phyloP scores from a whole-genome alignment of 164 flowering plant species.

The Amborella trichopoda region DNA sequence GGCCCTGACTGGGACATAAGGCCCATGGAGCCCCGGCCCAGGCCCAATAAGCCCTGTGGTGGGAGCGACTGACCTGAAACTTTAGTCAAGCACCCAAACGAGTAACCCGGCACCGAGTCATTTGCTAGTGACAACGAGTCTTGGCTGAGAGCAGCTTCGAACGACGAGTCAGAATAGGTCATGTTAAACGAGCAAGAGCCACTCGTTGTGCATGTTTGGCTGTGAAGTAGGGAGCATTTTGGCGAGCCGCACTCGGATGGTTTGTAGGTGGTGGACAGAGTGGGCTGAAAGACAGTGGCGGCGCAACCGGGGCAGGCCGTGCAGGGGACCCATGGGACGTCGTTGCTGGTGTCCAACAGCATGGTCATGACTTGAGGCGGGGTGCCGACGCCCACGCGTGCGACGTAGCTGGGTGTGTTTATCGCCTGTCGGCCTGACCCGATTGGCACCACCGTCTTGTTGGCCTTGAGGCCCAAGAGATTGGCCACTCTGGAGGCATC shows the following conservation, averaged over 20 bases:
- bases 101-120: slow-evolving; percentile 45
- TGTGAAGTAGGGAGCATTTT: slow-evolving; percentile 60
- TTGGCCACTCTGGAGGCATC: slow-evolving; percentile 32
- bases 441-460: slow-evolving; percentile 49
- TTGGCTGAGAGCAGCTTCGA: slow-evolving; percentile 46
- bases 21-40: slow-evolving; percentile 84
- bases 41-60: slow-evolving; percentile 73
- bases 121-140: slow-evolving; percentile 55
- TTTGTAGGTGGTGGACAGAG: slow-evolving; percentile 46
- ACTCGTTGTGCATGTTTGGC: slow-evolving; percentile 37
- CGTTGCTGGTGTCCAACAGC: slow-evolving; percentile 85
- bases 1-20: slow-evolving; percentile 49
- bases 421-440: slow-evolving; percentile 60
- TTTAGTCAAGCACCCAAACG: slow-evolving; percentile 61
- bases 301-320: slow-evolving; percentile 75
- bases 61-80: slow-evolving; percentile 63
- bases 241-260: slow-evolving; percentile 37
- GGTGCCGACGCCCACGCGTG: slow-evolving; percentile 54
- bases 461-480: slow-evolving; percentile 29
- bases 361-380: slow-evolving; percentile 67
- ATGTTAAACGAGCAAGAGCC: slow-evolving; percentile 51
- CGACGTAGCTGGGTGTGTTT: slow-evolving; percentile 72
- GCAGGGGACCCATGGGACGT: slow-evolving; percentile 88
- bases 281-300: slow-evolving; percentile 26
- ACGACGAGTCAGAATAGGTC: slow-evolving; percentile 65